Percentiles rank a stretch among this genome's conserved stretches.
Evolutionary conservation across 345 rosid genomes (phyloP).

Genomic region (Raphanus raphanistrum): DNA sequence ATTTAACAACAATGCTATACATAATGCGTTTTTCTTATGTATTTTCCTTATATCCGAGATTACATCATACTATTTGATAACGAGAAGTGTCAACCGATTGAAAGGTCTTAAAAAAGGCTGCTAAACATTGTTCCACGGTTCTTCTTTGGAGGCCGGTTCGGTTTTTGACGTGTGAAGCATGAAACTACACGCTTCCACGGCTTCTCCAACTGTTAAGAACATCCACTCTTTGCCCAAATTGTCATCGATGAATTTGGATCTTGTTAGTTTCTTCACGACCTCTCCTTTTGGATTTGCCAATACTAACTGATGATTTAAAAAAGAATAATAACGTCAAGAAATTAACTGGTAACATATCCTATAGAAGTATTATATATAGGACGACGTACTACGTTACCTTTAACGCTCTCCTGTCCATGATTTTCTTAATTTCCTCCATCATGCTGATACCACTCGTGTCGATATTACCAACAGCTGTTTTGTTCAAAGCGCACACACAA

Average conservation of each 20-base stretch:
- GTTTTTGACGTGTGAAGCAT: conserved; percentile 62
- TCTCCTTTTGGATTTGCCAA: conserved; percentile 45
- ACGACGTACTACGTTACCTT: conserved; percentile 50
- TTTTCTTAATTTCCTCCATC: conserved; percentile 80
- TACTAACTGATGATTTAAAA: conserved; percentile 26
- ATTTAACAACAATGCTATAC: background rate
- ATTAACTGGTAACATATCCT: background rate
- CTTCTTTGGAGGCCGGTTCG: conserved; percentile 33
- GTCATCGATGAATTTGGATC: conserved; percentile 30
- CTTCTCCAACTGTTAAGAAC: conserved; percentile 80
- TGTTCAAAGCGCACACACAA: background rate
- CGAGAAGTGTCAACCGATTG: background rate
- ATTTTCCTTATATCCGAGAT: background rate
- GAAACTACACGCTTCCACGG: conserved; percentile 76
- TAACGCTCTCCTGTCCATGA: conserved; percentile 52
- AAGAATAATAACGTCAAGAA: background rate
- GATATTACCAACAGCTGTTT: conserved; percentile 78
- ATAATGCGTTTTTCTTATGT: background rate
- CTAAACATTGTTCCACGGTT: conserved; percentile 43
- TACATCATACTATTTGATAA: conserved; percentile 9
- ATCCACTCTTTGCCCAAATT: conserved; percentile 76
- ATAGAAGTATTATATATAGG: background rate
- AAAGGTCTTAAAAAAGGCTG: background rate
- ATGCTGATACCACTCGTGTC: conserved; percentile 93
- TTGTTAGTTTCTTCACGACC: conserved; percentile 40